A percentile compares a stretch with the other conserved stretches of the same genome.
Evolutionary conservation across 1,284 basidiomycete genomes (phyloP).

Genomic region (Trametes polyzona): DNA sequence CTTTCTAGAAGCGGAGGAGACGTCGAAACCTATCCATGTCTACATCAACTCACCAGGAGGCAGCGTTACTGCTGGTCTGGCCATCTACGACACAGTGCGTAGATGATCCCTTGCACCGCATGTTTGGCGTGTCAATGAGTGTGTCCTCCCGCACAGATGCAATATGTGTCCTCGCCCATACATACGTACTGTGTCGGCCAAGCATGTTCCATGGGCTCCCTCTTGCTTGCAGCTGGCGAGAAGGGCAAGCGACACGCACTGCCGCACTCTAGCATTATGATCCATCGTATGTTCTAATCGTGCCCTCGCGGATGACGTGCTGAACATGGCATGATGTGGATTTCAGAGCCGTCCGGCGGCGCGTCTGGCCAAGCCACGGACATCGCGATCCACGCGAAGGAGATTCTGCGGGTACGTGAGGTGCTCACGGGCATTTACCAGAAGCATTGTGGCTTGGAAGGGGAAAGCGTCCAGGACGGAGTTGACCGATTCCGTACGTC

Average conservation of each 20-base stretch:
- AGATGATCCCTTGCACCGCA: not conserved
- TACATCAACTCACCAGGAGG: conserved; percentile 97
- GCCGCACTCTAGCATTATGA: conserved; percentile 94
- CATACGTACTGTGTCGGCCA: conserved; percentile 95
- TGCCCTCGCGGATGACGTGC: conserved; percentile 15
- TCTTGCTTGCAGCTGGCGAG: conserved; percentile 86
- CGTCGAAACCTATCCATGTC: conserved; percentile 88
- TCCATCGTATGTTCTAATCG: conserved; percentile 75
- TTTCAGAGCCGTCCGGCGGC: conserved; percentile 88
- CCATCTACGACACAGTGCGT: conserved; percentile 91
- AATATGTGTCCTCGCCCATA: conserved; percentile 91
- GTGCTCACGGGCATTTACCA: conserved; percentile 86
- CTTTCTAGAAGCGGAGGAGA: conserved; percentile 93
- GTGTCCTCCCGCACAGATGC: no score
- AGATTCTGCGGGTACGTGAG: conserved; percentile 87
- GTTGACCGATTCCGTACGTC: conserved; percentile 77
- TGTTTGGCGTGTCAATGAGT: conserved; percentile 25
- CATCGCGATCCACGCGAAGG: conserved; percentile 92
- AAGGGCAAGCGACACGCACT: conserved; percentile 87
- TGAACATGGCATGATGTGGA: not conserved
- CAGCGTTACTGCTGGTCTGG: conserved; percentile 90
- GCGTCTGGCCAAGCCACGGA: conserved; percentile 93
- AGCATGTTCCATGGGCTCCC: conserved; percentile 92
- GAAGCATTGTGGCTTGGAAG: conserved; percentile 70
- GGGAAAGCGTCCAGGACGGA: conserved; percentile 67